Evolutionary conservation across 2,329 filamentous ascomycete species (phyloP), one percentile per base, ranked within the genome.

Genomic region (Colletotrichum caudatum): DNA sequence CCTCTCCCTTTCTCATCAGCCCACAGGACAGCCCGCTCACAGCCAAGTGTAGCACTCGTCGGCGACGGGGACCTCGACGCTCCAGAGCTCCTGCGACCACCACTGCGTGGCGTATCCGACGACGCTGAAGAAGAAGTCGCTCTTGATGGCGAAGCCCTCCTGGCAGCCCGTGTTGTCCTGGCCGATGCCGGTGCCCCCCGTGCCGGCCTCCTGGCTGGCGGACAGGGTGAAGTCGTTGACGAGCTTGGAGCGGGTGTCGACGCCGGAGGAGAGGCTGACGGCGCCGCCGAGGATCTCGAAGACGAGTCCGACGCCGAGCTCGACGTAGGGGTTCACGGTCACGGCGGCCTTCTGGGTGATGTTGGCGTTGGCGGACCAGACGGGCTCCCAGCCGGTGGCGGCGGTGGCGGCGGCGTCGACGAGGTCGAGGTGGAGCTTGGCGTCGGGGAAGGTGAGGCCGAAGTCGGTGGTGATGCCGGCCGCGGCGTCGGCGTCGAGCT

Each of bases 281-380:
- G 75, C 67, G 20, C 76, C 77, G 51, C 74, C 74, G 9, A 79
- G 73, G 14, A 78, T 71, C 61, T 74, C 57, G 54, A 77, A 75
- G 26, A 59, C 74, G 18, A 78, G 73, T 65, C 74, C 74, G 12
- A 77, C 44, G 9, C 66, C 56, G 54, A 74, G 71, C 39, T 77
- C 73, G 57, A 76, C 64, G 64, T 74, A 78, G 20, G 77, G 75
- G 66, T 76, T 75, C 9, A 77, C 74, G 6, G 53, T 68, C n/a
- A 74, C 73, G 20, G 57, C 46, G 5, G 74, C 76, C 64, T 73
- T 69, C 72, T 78, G 65, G 0, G 67, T 75, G 35, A 80, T 72
- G 33, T 74, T 74, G n/a, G 81, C 69, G 14, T 73, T 74, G 8
- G 77, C 80, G 4, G 70, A 72, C 72, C 81, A 81, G 20, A 81